A percentile compares a stretch with the other conserved stretches of the same genome.
These are phyloP conservation scores for Fonsecaea monophora DNA, from an alignment of 2,329 filamentous ascomycete species.

Conservation along the genomic window DNA sequence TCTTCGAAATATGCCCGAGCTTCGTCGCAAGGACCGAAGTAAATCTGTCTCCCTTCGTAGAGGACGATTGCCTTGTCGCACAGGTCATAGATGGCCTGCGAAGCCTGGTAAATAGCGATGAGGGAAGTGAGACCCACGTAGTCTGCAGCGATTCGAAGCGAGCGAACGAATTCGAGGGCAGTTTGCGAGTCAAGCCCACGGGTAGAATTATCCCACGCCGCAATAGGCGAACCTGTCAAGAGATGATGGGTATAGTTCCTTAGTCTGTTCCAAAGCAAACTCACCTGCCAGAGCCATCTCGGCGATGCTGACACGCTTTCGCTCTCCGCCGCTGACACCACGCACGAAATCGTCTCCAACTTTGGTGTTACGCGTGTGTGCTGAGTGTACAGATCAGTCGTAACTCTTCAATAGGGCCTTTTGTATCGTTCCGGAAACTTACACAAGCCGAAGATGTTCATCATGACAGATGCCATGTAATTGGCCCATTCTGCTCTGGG, in stretches of 20 bases:
- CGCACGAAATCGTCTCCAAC: slow-evolving; percentile 72
- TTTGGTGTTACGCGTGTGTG: slow-evolving; percentile 68
- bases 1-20: slow-evolving; percentile 70
- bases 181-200: slow-evolving; percentile 62
- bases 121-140: slow-evolving; percentile 58
- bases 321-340: slow-evolving; percentile 72
- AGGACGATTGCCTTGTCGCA: slow-evolving; percentile 75
- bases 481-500: slow-evolving; percentile 30
- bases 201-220: slow-evolving; percentile 61
- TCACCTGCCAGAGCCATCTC: slow-evolving; percentile 54
- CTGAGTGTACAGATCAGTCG: slow-evolving; percentile 65
- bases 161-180: slow-evolving; percentile 63
- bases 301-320: slow-evolving; percentile 73
- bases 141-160: slow-evolving; percentile 58
- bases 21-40: slow-evolving; percentile 66
- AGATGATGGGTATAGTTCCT: not conserved
- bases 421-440: slow-evolving; percentile 50
- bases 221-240: slow-evolving; percentile 51
- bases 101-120: slow-evolving; percentile 64
- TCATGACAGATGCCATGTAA: slow-evolving; percentile 47
- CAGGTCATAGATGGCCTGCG: slow-evolving; percentile 60
- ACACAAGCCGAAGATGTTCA: slow-evolving; percentile 69
- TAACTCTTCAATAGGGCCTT: slow-evolving; percentile 41
- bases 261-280: not conserved
- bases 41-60: slow-evolving; percentile 70